Evolutionary conservation across 768 basidiomycete genomes (phyloP).

Genomic region (Cyathus striatus): DNA sequence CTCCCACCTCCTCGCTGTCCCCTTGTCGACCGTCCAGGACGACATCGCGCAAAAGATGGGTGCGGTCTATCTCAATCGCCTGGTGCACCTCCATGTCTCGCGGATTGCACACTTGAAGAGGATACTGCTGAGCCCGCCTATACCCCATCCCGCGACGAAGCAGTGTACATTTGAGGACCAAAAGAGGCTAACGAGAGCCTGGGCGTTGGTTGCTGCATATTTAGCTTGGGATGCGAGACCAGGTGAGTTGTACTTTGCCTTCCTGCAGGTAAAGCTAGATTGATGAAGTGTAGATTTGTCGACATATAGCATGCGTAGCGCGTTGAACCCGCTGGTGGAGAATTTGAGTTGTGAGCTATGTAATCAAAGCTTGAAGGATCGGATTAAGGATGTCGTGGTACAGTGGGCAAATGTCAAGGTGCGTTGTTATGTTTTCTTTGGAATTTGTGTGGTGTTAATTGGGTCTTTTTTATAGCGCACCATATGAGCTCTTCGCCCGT

Average conservation of each 20-base stretch:
- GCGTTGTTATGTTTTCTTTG: neutral
- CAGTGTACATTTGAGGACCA: constrained; percentile 19
- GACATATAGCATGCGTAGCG: constrained; percentile 38
- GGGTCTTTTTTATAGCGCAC: constrained; percentile 1
- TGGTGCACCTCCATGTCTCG: constrained; percentile 31
- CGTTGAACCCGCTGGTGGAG: constrained; percentile 43
- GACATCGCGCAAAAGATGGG: constrained; percentile 31
- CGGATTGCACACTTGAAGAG: constrained; percentile 28
- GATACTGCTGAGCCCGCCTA: constrained; percentile 15
- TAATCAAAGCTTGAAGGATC: constrained; percentile 31
- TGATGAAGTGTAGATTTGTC: constrained; percentile 39
- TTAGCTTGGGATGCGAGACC: constrained; percentile 21
- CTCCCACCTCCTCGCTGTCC: constrained; percentile 28
- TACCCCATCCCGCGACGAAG: constrained; percentile 15
- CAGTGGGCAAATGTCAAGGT: constrained; percentile 59
- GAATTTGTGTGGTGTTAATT: too few relatives aligned
- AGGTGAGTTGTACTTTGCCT: constrained; percentile 9
- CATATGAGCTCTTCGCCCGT: too few relatives aligned
- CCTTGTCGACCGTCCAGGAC: constrained; percentile 29
- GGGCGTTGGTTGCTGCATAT: constrained; percentile 21
- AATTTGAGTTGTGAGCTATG: constrained; percentile 43
- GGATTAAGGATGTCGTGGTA: constrained; percentile 40
- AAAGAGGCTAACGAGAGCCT: constrained; percentile 18
- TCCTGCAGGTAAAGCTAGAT: neutral
- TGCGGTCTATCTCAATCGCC: constrained; percentile 33